Base-by-base conservation (phyloP, 306 rosid genomes). In the Senna siamea region DNA sequence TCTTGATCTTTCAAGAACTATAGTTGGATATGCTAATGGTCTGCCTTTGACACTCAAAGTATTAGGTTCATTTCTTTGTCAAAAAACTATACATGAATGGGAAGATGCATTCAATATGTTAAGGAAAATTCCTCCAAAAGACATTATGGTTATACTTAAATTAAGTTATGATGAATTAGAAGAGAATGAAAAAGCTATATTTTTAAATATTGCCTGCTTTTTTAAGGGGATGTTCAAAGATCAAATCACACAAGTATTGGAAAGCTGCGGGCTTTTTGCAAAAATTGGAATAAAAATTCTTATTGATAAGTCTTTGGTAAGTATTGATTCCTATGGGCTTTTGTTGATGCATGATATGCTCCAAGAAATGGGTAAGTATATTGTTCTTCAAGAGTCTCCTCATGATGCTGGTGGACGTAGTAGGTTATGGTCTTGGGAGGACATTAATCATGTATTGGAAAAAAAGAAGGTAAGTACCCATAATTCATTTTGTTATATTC, bases 171-270 rank as follows among this genome's bases (percentile, higher is more conserved):
- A 58, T 28, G 64, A 19, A 28, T 8, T 58, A 6, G 20, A 13
- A 1, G 4, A 58, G 15, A 3, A 14, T 30, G 64, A 58, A 37
- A 30, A 30, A 10, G 5, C 6, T 26, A 28, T 57, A 57, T 57
- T 57, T 32, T 14, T 57, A 14, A 40, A 57, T 57, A 57, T 58
- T 58, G 64, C 41, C 14, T 58, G 64, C 41, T 58, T 58, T 30
- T 30, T 58, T 7, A 26, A 56, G 30, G 38, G 38, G 11, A 13
- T 13, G 40, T 4, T 1, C 0, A 28, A 13, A 2, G 18, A 56
- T 1, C 0, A 0, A 4, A 38, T 26, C 38, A 56, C 5, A 12
- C 38, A 28, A 28, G 6, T 28, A 0, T 28, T 26, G 11, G 4
- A 28, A 13, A 26, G 2, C 1, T 11, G 63, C 12, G 63, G 10